Conservation (phyloP, 1,284 basidiomycete genomes). For the Rhodotorula sp. region DNA sequence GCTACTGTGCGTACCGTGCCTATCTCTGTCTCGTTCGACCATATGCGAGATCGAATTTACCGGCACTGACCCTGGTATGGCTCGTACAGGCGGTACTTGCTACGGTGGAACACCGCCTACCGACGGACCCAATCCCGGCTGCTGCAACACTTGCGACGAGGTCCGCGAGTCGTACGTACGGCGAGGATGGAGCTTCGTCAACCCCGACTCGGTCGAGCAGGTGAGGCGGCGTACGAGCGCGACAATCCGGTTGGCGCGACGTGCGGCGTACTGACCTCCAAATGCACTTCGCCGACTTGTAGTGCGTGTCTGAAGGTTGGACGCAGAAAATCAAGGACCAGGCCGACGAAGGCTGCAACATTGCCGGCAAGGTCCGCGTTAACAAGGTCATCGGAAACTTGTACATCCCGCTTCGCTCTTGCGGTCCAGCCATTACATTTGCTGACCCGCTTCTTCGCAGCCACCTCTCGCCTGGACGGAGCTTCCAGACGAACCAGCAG, state of each 20-base stretch:
- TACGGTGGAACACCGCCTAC: conserved; percentile 84
- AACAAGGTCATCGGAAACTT: conserved; percentile 92
- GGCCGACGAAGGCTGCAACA: conserved; percentile 89
- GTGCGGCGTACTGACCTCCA: not conserved
- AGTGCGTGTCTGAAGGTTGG: conserved; percentile 95
- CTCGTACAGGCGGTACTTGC: conserved; percentile 72
- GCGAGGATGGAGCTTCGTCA: conserved; percentile 90
- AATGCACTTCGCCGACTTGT: not conserved
- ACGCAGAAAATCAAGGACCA: conserved; percentile 89
- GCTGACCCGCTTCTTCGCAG: not conserved
- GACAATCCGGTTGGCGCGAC: too few species aligned
- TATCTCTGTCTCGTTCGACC: not conserved
- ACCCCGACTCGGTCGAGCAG: conserved; percentile 90
- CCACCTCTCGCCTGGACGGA: conserved; percentile 68
- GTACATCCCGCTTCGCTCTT: conserved; percentile 60
- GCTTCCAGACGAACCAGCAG: conserved; percentile 82
- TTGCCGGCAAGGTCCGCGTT: conserved; percentile 84
- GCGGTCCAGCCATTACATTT: not conserved
- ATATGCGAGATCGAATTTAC: not conserved
- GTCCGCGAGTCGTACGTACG: conserved; percentile 87
- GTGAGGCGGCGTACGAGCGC: conserved; percentile 53
- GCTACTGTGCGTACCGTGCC: conserved; percentile 54
- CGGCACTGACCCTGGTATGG: too few species aligned
- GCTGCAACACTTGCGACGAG: conserved; percentile 95
- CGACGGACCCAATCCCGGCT: conserved; percentile 59